Conservation (phyloP, 2,329 filamentous ascomycete genomes). For the Coleophoma eucalyptorum region DNA sequence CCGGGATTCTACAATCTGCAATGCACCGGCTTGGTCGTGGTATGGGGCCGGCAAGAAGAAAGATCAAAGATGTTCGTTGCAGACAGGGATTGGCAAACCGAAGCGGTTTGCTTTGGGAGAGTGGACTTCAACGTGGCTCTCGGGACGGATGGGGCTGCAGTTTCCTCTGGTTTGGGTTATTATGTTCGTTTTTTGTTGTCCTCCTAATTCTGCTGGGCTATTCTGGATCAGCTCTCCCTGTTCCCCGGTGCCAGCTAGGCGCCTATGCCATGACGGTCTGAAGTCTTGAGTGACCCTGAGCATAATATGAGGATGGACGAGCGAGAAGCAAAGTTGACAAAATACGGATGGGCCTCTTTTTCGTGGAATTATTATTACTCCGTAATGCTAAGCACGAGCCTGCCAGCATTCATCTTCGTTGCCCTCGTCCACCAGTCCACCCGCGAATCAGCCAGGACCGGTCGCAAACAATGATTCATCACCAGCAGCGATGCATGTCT, state of each 20-base stretch:
- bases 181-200: not conserved
- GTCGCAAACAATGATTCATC: no score
- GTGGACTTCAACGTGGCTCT: not conserved
- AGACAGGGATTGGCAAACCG: not conserved
- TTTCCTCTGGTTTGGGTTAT: not conserved
- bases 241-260: not conserved
- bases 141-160: not conserved
- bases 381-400: no score
- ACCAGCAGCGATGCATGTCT: no score
- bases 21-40: not conserved
- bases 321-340: no score
- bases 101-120: not conserved
- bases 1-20: not conserved
- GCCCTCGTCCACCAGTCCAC: no score
- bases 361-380: no score
- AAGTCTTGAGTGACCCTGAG: no score
- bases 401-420: no score
- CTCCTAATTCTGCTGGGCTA: not conserved
- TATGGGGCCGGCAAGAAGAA: not conserved
- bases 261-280: no score
- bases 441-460: no score
- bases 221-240: not conserved
- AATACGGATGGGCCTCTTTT: no score
- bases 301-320: no score
- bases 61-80: not conserved